These are phyloP conservation scores for Suillus sp. DNA, from an alignment of 768 basidiomycete genomes.

Conservation along the genomic window DNA sequence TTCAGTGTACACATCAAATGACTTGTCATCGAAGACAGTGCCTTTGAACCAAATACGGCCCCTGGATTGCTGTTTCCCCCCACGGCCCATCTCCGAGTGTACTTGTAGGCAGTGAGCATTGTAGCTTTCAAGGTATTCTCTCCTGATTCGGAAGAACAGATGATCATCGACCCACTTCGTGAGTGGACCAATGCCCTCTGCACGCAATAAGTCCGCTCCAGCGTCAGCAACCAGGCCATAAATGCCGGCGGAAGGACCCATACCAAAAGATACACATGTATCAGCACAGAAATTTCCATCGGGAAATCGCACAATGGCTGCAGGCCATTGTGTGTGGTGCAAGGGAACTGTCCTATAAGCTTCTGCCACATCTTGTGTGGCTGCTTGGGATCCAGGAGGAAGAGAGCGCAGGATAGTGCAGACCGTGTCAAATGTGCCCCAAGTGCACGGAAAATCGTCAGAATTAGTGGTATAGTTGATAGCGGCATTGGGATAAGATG, in stretches of 20 bases:
- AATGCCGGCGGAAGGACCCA: conserved; percentile 23
- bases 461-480: neutral
- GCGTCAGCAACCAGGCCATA: conserved; percentile 34
- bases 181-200: conserved; percentile 28
- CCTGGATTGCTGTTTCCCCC: neutral
- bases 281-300: conserved; percentile 17
- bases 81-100: accelerated
- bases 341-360: conserved; percentile 36
- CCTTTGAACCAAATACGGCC: conserved; percentile 34
- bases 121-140: conserved; percentile 26
- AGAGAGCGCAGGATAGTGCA: conserved; percentile 26
- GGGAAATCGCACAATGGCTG: conserved; percentile 21
- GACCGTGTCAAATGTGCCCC: conserved; percentile 42
- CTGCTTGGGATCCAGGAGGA: conserved; percentile 34
- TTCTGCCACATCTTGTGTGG: conserved; percentile 32
- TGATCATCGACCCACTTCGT: conserved; percentile 36
- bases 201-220: conserved; percentile 26
- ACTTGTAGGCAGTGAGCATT: conserved; percentile 20
- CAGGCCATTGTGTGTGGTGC: conserved; percentile 31
- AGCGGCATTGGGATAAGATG: neutral
- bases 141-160: conserved; percentile 27
- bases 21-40: conserved; percentile 14
- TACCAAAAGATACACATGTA: conserved; percentile 25
- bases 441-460: conserved; percentile 39
- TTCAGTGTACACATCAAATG: conserved; percentile 35